These are phyloP conservation scores for Solanum medicagineum DNA, from an alignment of 257 asterid genomes.

Conservation along the genomic window DNA sequence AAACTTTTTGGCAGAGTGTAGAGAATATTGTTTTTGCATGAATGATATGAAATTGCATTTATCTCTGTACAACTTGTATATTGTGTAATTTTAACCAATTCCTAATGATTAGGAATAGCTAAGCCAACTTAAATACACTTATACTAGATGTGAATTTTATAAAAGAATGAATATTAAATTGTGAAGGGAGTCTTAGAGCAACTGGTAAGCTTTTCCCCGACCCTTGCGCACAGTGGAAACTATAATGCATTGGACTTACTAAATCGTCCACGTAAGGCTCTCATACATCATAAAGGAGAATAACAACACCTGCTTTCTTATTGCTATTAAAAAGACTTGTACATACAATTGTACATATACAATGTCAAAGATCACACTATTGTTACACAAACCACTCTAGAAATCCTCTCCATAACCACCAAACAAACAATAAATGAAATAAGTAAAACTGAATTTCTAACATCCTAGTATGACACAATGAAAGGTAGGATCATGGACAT, in stretches of 20 bases:
- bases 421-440: background rate
- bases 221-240: no score
- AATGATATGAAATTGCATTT: background rate
- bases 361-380: background rate
- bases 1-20: background rate
- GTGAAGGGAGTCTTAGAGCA: no score
- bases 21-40: background rate
- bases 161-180: no score
- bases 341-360: background rate
- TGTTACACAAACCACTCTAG: background rate
- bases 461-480: slow-evolving; percentile 18
- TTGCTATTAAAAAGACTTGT: background rate
- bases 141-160: no score
- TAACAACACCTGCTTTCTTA: background rate
- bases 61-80: background rate
- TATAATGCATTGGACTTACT: no score
- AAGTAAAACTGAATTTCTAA: background rate
- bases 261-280: background rate
- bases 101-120: background rate
- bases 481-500: slow-evolving; percentile 75
- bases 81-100: background rate
- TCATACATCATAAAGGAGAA: background rate
- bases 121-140: background rate
- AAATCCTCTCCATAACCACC: background rate
- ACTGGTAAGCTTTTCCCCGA: no score